Evolutionary conservation across 192 early-diverging fungal genomes (phyloP), one percentile per base, ranked within the genome.

Genomic region (Coemansia sp.): DNA sequence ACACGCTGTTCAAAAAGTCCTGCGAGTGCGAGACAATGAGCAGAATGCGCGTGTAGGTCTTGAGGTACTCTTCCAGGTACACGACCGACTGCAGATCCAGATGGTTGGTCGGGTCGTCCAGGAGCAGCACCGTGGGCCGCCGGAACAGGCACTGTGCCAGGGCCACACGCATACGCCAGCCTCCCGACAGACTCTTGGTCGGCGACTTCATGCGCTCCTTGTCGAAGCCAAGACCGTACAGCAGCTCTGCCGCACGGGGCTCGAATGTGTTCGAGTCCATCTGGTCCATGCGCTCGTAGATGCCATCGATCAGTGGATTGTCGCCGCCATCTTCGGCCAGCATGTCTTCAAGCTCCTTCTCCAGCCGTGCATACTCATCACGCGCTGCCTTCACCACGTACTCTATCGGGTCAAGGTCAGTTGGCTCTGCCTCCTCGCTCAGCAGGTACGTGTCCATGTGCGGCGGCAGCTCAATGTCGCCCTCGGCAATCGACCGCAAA

Each of bases 91-190:
- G 92, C 59, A 96, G 82, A 81, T 96, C 94, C 75, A 94, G 84
- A 78, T 93, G 90, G 82, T 92, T 93, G 50, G 90, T 97, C 20
- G 95, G 95, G 82, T 97, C 94, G 76, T 97, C 95, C 47, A 97
- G 78, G 32, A 97, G 85, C 45, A 97, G 81, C 37, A 97, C 88
- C 61, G 93, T 93, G 8, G 95, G 92, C 29, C 92, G 88, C 66
- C 92, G 89, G 83, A 99, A 99, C 75, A 99, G 85, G 60, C 96
- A 96, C 68, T 92, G 86, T 43, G 97, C 95, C 27, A 99, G 88
- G 5, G 96, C 92, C 51, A 99, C 97, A 71, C 97, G 85, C 97
- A 99, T 99, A 63, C 97, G 88, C 97, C 97, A 99, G 74, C 97
- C 97, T 88, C 97, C 97, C 73, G 95, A 98, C 75, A 99, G 88